Percentiles rank a stretch among this genome's conserved stretches.
These are phyloP conservation scores for Anacardium occidentale DNA, from an alignment of 345 rosid genomes.

Conservation along the genomic window DNA sequence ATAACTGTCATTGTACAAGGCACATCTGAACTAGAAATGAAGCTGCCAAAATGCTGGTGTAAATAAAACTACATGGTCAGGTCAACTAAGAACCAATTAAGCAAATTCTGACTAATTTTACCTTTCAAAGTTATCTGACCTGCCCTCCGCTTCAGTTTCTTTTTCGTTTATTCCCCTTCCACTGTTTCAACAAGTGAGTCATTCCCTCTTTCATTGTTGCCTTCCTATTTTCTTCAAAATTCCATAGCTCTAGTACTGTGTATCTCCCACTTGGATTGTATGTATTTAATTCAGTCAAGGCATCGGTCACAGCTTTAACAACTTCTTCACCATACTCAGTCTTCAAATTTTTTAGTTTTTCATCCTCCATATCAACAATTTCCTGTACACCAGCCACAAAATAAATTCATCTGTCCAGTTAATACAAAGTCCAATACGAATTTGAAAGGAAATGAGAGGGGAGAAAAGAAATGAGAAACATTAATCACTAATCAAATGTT, in stretches of 20 bases:
- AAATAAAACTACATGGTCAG: not conserved
- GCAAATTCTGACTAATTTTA: too few relatives aligned
- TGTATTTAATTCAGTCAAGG: constrained; percentile 37
- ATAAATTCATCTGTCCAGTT: not conserved
- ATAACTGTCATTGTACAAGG: not conserved
- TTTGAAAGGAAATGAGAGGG: not conserved
- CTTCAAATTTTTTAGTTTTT: constrained; percentile 36
- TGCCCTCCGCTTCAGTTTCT: constrained; percentile 18
- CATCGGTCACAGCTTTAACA: constrained; percentile 33
- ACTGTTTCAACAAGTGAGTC: constrained; percentile 25
- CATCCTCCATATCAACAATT: constrained; percentile 40
- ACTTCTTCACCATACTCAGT: constrained; percentile 37
- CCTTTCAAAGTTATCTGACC: not conserved
- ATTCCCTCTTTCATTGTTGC: constrained; percentile 44
- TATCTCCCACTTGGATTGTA: constrained; percentile 54
- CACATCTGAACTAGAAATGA: not conserved
- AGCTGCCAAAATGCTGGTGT: not conserved
- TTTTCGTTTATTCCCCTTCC: constrained; percentile 30
- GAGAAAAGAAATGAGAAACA: not conserved
- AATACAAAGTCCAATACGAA: constrained; percentile 2
- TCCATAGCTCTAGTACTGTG: constrained; percentile 39
- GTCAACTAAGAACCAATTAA: not conserved
- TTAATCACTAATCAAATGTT: not conserved
- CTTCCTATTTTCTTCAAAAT: constrained; percentile 32
- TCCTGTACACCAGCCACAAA: constrained; percentile 21